Conservation (phyloP, 164 flowering plant species). For the Annona squamosa region DNA sequence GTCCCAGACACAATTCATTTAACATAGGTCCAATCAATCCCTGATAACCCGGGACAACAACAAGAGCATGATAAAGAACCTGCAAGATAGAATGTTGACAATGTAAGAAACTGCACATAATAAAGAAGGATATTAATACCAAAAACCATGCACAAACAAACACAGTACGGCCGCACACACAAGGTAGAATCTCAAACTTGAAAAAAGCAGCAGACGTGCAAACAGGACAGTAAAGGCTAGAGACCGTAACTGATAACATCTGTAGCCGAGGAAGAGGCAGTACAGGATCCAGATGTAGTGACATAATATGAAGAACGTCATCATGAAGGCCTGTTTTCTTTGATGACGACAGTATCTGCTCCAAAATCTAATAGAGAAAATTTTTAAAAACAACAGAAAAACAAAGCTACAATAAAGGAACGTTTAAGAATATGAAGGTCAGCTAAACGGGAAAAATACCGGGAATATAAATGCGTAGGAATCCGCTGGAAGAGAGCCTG, state of each 20-base stretch:
- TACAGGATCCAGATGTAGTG: conserved; percentile 86
- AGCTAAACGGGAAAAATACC: conserved; percentile 29
- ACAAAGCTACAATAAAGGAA: background rate
- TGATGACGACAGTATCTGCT: conserved; percentile 66
- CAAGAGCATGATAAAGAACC: conserved; percentile 93
- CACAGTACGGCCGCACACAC: background rate
- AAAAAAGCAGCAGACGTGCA: background rate
- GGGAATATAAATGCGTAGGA: conserved; percentile 83
- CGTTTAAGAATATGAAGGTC: background rate
- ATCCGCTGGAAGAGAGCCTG: conserved; percentile 95
- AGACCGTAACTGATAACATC: conserved; percentile 76
- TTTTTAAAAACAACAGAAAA: background rate
- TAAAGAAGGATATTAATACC: background rate
- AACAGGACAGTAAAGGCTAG: background rate
- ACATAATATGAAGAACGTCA: conserved; percentile 71
- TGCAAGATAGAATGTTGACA: conserved; percentile 21
- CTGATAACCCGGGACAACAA: conserved; percentile 84
- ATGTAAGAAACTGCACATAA: background rate
- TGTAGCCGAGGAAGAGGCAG: conserved; percentile 88
- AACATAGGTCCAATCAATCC: conserved; percentile 72
- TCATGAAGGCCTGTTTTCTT: conserved; percentile 92
- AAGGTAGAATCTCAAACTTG: background rate
- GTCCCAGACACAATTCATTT: conserved; percentile 91
- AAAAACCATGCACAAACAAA: background rate
- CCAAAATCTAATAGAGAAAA: conserved; percentile 57